phyloP scores from a whole-genome alignment of 2,329 filamentous ascomycete species.

The Colletotrichum neosansevieriae region DNA sequence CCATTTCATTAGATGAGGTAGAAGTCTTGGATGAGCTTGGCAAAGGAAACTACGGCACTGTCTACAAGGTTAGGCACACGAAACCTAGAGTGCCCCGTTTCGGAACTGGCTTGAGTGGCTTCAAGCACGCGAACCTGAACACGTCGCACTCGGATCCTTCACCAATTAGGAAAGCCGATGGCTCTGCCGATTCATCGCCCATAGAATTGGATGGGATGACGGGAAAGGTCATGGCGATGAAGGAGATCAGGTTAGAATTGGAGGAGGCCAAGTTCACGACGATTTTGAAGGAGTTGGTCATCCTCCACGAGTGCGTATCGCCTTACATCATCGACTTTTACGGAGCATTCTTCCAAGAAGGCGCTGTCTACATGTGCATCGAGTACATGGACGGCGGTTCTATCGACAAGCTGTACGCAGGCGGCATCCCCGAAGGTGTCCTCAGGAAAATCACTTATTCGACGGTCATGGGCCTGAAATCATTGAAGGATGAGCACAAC shows the following conservation, averaged over 20 bases:
- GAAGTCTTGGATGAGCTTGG: conserved; percentile 93
- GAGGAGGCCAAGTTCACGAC: conserved; percentile 97
- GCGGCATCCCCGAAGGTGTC: conserved; percentile 89
- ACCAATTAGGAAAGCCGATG: conserved; percentile 47
- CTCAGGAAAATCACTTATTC: conserved; percentile 90
- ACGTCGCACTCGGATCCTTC: conserved; percentile 53
- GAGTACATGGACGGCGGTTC: conserved; percentile 99
- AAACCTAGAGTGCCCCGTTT: conserved; percentile 71
- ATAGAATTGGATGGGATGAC: conserved; percentile 60
- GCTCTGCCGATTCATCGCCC: conserved; percentile 45
- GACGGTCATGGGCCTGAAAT: conserved; percentile 91
- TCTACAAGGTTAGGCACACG: conserved; percentile 94
- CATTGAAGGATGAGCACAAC: conserved; percentile 96
- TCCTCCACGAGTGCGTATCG: conserved; percentile 92
- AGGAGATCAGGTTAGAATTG: conserved; percentile 94
- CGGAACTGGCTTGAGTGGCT: conserved; percentile 67
- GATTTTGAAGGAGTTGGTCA: conserved; percentile 97
- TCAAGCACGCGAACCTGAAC: conserved; percentile 56
- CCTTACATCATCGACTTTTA: conserved; percentile 99
- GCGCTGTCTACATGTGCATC: conserved; percentile 98
- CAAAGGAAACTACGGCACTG: conserved; percentile 98
- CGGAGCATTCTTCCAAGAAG: conserved; percentile 98
- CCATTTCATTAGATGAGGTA: conserved; percentile 94
- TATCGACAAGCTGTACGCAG: conserved; percentile 93
- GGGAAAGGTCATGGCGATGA: conserved; percentile 97